Base-by-base conservation (phyloP, 768 basidiomycete genomes). In the Tulasnella sp. region DNA sequence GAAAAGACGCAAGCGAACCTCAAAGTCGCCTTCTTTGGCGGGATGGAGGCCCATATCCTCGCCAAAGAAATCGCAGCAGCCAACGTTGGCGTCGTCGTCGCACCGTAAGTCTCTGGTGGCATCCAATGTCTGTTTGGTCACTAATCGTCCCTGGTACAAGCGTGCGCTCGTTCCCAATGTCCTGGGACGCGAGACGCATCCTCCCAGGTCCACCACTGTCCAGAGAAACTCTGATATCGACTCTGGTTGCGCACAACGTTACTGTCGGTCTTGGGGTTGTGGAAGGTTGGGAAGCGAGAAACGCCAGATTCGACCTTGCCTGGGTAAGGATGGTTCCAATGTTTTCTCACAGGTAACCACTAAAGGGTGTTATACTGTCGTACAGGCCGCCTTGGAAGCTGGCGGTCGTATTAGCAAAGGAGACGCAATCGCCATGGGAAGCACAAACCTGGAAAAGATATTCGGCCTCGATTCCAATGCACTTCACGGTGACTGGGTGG, bases 231-330 rank as follows among this genome's bases (percentile, higher is more conserved):
- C 73, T 80, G 0, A 70, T 90, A 39, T 72, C 77, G 21, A 73
- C 74, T 50, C 76, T 97, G 19, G 66, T 83, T 15, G 71, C 73
- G 2, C 77, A 85, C 41, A 82, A 81, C 25, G 85, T 96, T 14
- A 79, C 78, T 4, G 81, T 88, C 31, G 86, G 79, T 6, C 65
- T 89, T 45, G 84, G 83, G 15, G 73, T 82, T 43, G 68, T 74
- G 42, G 79, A 81, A 59, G 76, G 77, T 37, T 89, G 83, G 83
- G 73, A 76, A 25, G 82, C 84, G 6, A 78, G 86, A 23, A 88
- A 84, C 65, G 74, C 84, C 8, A 78, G 84, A 14, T 86, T 90
- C 62, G 89, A 94, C 61, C 69, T 80, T 29, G 85, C 79, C 40
- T 93, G 91, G 90, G 86, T 83, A 60, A 63, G 79, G 71, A 17